Evolutionary conservation across 306 rosid species (phyloP).

Genomic region (Vigna angularis): DNA sequence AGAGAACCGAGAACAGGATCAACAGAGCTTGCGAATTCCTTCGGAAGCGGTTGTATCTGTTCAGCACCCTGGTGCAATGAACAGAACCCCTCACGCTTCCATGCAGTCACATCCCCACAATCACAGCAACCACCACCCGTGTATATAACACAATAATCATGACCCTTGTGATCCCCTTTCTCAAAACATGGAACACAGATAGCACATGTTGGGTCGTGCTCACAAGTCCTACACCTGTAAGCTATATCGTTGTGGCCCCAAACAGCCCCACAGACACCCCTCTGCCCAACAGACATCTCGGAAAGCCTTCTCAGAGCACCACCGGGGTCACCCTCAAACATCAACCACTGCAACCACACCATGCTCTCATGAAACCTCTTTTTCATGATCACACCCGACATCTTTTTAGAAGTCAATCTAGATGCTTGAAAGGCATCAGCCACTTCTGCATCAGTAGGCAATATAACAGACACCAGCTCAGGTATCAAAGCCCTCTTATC

Average conservation of each 20-base stretch:
- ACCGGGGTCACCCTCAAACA: constrained; percentile 85
- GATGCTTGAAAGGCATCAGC: constrained; percentile 53
- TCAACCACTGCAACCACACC: constrained; percentile 93
- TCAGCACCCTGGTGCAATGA: constrained; percentile 90
- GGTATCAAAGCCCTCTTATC: constrained; percentile 52
- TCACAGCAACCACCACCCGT: constrained; percentile 97
- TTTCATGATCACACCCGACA: constrained; percentile 48
- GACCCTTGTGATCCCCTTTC: constrained; percentile 83
- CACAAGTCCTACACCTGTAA: constrained; percentile 90
- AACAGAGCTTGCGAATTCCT: constrained; percentile 60
- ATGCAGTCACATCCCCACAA: constrained; percentile 97
- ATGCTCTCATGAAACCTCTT: constrained; percentile 64
- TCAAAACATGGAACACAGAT: constrained; percentile 97
- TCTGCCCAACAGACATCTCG: constrained; percentile 70
- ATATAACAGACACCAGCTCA: constrained; percentile 67
- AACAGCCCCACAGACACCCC: constrained; percentile 94
- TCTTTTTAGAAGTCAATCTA: constrained; percentile 49
- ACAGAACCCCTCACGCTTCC: constrained; percentile 98
- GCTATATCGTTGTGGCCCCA: constrained; percentile 91
- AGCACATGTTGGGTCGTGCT: constrained; percentile 92
- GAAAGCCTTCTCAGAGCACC: constrained; percentile 60
- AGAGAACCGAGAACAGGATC: constrained; percentile 79
- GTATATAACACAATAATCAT: constrained; percentile 82
- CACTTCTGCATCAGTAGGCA: constrained; percentile 75
- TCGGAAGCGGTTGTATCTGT: constrained; percentile 81